phyloP scores from a whole-genome alignment of 805 yeast species.

The Ogataea minuta region DNA sequence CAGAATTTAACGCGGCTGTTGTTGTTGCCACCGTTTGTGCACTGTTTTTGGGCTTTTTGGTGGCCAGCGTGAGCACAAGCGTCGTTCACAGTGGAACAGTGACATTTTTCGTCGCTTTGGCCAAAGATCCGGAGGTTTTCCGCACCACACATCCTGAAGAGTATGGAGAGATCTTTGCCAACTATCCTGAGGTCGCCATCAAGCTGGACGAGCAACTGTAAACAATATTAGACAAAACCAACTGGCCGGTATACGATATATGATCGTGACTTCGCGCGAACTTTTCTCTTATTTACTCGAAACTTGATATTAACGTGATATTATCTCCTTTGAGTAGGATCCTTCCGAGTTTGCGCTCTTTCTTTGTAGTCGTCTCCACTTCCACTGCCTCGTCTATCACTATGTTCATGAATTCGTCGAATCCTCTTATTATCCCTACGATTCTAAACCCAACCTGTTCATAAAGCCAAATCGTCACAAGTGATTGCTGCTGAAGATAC shows the following conservation, averaged over 20 bases:
- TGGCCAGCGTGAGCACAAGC: slow-evolving; percentile 63
- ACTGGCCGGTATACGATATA: too few relatives aligned
- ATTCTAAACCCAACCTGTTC: slow-evolving; percentile 79
- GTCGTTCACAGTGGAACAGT: slow-evolving; percentile 78
- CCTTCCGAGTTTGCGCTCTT: slow-evolving; percentile 59
- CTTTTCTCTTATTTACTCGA: slow-evolving; percentile 8
- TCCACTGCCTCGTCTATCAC: slow-evolving; percentile 64
- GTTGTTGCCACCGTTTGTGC: slow-evolving; percentile 18
- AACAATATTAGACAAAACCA: background rate
- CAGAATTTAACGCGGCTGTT: slow-evolving; percentile 41
- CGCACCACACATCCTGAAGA: slow-evolving; percentile 65
- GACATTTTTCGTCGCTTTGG: slow-evolving; percentile 80
- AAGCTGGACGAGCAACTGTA: slow-evolving; percentile 1
- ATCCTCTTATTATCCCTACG: slow-evolving; percentile 84
- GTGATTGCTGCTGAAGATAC: slow-evolving; percentile 75
- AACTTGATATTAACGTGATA: slow-evolving; percentile 65
- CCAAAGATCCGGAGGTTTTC: slow-evolving; percentile 82
- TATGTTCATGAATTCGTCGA: slow-evolving; percentile 95
- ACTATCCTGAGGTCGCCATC: slow-evolving; percentile 27
- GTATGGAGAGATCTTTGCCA: slow-evolving; percentile 26
- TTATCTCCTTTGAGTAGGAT: slow-evolving; percentile 91
- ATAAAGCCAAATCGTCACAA: slow-evolving; percentile 83
- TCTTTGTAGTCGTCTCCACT: slow-evolving; percentile 44
- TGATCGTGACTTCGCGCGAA: background rate
- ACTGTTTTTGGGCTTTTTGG: slow-evolving; percentile 68